A percentile compares a stretch with the other conserved stretches of the same genome.
Evolutionary conservation across 768 basidiomycete species (phyloP).

Genomic region (Obba rivulosa): DNA sequence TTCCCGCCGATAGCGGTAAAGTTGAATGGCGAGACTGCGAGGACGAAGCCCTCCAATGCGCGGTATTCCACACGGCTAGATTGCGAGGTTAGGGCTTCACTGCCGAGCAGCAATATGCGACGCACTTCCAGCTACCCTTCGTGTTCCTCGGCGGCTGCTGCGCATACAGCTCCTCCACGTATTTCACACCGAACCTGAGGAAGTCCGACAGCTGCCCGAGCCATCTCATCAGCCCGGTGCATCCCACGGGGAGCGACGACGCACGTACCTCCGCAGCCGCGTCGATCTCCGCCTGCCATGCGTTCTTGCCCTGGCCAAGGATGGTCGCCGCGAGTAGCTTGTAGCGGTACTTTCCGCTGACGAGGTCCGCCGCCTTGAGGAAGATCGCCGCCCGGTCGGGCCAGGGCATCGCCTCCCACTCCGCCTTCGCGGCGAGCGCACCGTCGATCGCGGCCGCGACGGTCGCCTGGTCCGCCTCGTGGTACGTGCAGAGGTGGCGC

Average conservation of each 20-base stretch:
- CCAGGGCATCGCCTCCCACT: conserved; percentile 96
- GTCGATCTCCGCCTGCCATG: conserved; percentile 99
- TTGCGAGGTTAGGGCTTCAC: conserved; percentile 2
- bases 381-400: conserved; percentile 96
- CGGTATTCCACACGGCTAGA: conserved; percentile 91
- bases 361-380: conserved; percentile 94
- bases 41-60: conserved; percentile 95
- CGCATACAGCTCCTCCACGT: conserved; percentile 89
- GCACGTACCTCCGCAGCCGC: conserved; percentile 90
- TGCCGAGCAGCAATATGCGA: conserved; percentile 9
- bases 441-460: conserved; percentile 80
- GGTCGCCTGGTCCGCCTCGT: conserved; percentile 77
- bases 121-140: conserved; percentile 91
- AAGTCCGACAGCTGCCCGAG: conserved; percentile 86
- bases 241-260: no score
- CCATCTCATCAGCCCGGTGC: no score
- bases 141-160: conserved; percentile 88
- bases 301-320: conserved; percentile 98
- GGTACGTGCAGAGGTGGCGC: conserved; percentile 75
- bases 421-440: conserved; percentile 77
- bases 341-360: conserved; percentile 94
- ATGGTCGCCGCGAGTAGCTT: conserved; percentile 95
- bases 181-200: conserved; percentile 95
- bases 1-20: conserved; percentile 98
- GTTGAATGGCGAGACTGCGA: conserved; percentile 98